Evolutionary conservation across 106 monocot genomes (phyloP).

Genomic region (Dendrobium chrysotoxum): DNA sequence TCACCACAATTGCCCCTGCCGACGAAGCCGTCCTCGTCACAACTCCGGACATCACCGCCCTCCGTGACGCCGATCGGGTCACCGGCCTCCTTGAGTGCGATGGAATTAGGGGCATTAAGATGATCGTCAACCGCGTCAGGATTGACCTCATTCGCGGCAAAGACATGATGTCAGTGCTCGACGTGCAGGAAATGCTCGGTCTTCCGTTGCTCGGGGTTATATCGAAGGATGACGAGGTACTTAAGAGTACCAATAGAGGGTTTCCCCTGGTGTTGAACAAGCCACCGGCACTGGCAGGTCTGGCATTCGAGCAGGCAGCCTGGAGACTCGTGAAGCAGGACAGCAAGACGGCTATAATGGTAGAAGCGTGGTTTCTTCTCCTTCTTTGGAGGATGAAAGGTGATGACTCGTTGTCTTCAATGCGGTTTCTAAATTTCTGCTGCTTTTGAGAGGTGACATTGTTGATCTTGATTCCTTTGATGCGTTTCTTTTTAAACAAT

Average conservation of each 20-base stretch:
- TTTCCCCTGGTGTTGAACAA: slow-evolving; percentile 70
- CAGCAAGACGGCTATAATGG: slow-evolving; percentile 78
- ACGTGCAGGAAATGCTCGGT: slow-evolving; percentile 97
- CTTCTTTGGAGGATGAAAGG: slow-evolving; percentile 72
- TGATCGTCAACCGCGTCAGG: slow-evolving; percentile 82
- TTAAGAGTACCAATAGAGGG: slow-evolving; percentile 89
- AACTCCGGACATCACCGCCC: slow-evolving; percentile 87
- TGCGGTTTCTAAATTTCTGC: neutral
- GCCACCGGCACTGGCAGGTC: slow-evolving; percentile 66
- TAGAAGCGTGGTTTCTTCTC: slow-evolving; percentile 87
- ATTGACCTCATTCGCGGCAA: slow-evolving; percentile 73
- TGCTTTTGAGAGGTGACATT: neutral
- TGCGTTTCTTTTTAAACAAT: neutral
- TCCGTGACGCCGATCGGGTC: slow-evolving; percentile 88
- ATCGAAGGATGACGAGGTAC: slow-evolving; percentile 89
- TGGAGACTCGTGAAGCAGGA: slow-evolving; percentile 95
- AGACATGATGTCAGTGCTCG: slow-evolving; percentile 97
- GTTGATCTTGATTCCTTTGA: neutral
- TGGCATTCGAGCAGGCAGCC: slow-evolving; percentile 92
- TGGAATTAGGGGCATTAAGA: slow-evolving; percentile 89
- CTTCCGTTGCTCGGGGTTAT: slow-evolving; percentile 79
- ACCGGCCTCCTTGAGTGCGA: slow-evolving; percentile 90
- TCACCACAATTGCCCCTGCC: slow-evolving; percentile 87
- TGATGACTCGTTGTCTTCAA: neutral
- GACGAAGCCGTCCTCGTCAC: slow-evolving; percentile 86